Base-by-base conservation (phyloP, 1,139 yeast genomes). In the Pichia terricola region DNA sequence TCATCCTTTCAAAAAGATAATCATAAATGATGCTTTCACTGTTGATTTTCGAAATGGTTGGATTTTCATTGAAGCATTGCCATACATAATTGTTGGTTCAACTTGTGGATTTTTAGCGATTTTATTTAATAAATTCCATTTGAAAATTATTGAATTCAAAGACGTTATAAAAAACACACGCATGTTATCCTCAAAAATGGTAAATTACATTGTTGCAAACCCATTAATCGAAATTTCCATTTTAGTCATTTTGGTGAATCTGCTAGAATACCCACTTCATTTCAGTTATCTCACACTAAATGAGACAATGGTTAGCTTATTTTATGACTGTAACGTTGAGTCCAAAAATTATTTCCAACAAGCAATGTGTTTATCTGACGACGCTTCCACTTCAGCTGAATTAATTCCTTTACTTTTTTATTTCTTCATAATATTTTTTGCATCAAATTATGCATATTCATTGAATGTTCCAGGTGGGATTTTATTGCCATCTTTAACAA, bases 1-100 rank as follows among this genome's bases (percentile, higher is more conserved):
- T 48, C 72, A 79, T 44, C 80, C 86, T 16, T 79, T 83, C 38
- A 73, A 72, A 37, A 70, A 76, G 42, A 67, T 72, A 50, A 68
- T 72, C 3, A 77, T 78, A 48, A 68, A 73, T 44, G 79, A 81
- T 34, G 67, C 81, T 42, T 83, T 83, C 56, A 70, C 65, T 42
- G 91, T 84, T 22, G 74, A 71, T 40, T 80, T 82, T 48, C 81
- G 81, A 53, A 74, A 84, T 53, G 75, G 80, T 50, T 86, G 94
- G 94, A 69, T 83, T 27, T 66, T 75, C 41, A 61, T 81, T 58
- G 95, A 85, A 56, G 63, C 80, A 4, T 52, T 81, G 8, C 91
- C 94, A 0, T 86, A 84, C 57, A 64, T 81, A 16, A 42, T 78
- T 0, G 65, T 85, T 30, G 95, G 95, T 0, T 60, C 76, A 1